Evolutionary conservation across 1,139 yeast species (phyloP).

Genomic region (Pichia inconspicua): DNA sequence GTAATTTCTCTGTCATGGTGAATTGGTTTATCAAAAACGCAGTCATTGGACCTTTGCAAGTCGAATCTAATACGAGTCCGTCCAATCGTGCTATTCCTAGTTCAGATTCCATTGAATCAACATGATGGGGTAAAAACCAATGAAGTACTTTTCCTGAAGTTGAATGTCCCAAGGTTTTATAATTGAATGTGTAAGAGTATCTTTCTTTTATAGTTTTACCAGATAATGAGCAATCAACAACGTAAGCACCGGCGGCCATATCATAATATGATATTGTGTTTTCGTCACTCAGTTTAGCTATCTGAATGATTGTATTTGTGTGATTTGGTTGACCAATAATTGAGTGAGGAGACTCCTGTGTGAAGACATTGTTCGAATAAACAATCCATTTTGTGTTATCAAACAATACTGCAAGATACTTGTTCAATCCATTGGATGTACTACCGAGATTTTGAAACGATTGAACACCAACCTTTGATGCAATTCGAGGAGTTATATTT

Average conservation of each 20-base stretch:
- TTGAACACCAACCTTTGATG: constrained; percentile 59
- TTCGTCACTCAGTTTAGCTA: constrained; percentile 30
- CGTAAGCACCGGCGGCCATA: constrained; percentile 44
- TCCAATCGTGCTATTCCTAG: constrained; percentile 22
- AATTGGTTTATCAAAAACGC: constrained; percentile 47
- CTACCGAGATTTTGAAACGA: constrained; percentile 28
- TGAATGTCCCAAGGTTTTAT: constrained; percentile 29
- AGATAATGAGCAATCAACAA: constrained; percentile 26
- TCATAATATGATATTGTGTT: constrained; percentile 39
- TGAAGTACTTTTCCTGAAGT: constrained; percentile 32
- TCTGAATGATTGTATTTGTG: constrained; percentile 33
- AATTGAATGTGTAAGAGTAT: constrained; percentile 33
- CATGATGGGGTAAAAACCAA: constrained; percentile 64
- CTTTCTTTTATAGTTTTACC: constrained; percentile 18
- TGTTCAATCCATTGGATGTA: constrained; percentile 25
- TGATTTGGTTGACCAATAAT: constrained; percentile 33
- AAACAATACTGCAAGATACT: constrained; percentile 26
- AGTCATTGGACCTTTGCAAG: constrained; percentile 61
- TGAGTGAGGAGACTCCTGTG: constrained; percentile 46
- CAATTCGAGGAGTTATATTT: constrained; percentile 44
- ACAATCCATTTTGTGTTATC: constrained; percentile 41
- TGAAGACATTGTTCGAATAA: constrained; percentile 33
- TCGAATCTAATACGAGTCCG: constrained; percentile 46
- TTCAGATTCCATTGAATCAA: constrained; percentile 33
- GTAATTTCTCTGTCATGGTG: constrained; percentile 37